Conservation (phyloP, 371 early-diverging fungal genomes). For the Apophysomyces elegans region DNA sequence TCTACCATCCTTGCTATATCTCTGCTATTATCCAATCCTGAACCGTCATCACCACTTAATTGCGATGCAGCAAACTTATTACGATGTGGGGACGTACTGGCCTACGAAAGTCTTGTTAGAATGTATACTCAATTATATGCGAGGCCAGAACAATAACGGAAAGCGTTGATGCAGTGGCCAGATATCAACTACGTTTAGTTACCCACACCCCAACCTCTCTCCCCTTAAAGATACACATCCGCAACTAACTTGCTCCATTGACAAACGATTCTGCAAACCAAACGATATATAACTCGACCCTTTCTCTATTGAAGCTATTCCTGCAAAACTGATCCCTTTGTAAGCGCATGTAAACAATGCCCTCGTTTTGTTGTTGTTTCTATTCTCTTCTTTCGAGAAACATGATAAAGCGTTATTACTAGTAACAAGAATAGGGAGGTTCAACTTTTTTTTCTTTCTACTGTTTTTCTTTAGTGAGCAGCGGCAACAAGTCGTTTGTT, state of each 20-base stretch:
- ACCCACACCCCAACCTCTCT: not conserved
- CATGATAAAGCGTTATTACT: not conserved
- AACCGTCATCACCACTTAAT: conserved; percentile 89
- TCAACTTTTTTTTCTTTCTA: not conserved
- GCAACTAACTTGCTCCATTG: too few species aligned
- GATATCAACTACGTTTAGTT: not conserved
- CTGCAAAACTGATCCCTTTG: not conserved
- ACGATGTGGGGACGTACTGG: conserved; percentile 82
- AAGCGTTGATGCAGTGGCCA: conserved; percentile 12
- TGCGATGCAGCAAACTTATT: conserved; percentile 94
- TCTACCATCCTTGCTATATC: conserved; percentile 76
- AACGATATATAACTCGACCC: too few species aligned
- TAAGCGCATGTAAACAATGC: not conserved
- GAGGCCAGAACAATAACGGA: conserved; percentile 15
- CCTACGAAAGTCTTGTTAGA: conserved; percentile 83
- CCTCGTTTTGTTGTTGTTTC: not conserved
- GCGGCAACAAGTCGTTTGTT: not conserved
- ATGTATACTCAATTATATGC: conserved; percentile 89
- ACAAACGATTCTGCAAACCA: too few species aligned
- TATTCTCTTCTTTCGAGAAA: not conserved
- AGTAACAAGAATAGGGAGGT: too few species aligned
- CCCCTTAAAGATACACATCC: not conserved
- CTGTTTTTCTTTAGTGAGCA: not conserved
- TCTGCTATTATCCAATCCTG: conserved; percentile 74
- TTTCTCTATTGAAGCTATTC: too few species aligned